Conservation (phyloP, 2,329 filamentous ascomycete species). For the Fusarium liriodendri region DNA sequence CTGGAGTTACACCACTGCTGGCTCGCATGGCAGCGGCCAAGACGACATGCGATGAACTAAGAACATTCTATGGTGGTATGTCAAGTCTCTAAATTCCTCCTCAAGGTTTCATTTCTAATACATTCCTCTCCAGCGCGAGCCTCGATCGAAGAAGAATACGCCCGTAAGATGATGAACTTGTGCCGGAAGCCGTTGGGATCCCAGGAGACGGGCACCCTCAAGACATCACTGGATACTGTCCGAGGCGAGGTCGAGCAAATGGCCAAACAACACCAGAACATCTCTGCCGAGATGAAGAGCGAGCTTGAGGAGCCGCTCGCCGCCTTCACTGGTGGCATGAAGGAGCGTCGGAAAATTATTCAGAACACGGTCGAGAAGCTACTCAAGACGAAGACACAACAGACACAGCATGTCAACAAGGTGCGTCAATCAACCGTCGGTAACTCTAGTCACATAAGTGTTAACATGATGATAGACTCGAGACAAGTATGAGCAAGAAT, state of each 20-base stretch:
- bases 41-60: constrained; percentile 92
- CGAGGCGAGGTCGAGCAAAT: constrained; percentile 92
- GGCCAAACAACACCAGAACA: constrained; percentile 91
- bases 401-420: constrained; percentile 93
- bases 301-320: constrained; percentile 94
- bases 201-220: constrained; percentile 85
- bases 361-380: constrained; percentile 95
- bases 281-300: constrained; percentile 93
- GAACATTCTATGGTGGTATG: constrained; percentile 86
- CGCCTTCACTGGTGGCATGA: constrained; percentile 94
- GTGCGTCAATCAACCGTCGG: constrained; percentile 54
- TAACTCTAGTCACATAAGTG: neutral
- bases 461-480: constrained; percentile 70
- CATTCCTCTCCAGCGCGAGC: constrained; percentile 73
- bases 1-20: constrained; percentile 89
- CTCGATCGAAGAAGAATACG: constrained; percentile 96
- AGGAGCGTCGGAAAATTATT: constrained; percentile 96
- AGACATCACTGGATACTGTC: constrained; percentile 85
- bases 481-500: constrained; percentile 97
- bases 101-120: neutral
- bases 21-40: constrained; percentile 96
- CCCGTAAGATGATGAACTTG: constrained; percentile 86
- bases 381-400: constrained; percentile 91
- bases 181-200: constrained; percentile 91
- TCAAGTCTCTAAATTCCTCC: constrained; percentile 4